A percentile compares a stretch with the other conserved stretches of the same genome.
Conservation (phyloP, 139 green algal genomes). For the Mesostigma viride region DNA sequence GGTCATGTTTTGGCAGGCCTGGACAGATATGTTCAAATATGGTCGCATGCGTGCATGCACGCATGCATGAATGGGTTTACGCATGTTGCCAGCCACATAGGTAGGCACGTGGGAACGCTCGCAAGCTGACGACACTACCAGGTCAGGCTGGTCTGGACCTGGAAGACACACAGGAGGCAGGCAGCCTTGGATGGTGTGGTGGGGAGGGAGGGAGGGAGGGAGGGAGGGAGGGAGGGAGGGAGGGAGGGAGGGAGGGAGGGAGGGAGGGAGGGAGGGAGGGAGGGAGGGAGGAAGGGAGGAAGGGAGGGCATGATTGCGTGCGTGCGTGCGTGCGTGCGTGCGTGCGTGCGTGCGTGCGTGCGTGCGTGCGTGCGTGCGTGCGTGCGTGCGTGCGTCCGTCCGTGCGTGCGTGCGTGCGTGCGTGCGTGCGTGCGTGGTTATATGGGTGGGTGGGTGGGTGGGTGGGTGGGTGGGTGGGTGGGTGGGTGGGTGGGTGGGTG, state of each 20-base stretch:
- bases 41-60: not conserved
- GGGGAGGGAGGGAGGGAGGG: not conserved
- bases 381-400: slow-evolving; percentile 6
- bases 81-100: too few species aligned
- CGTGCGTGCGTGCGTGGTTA: slow-evolving; percentile 10
- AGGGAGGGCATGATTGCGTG: too few species aligned
- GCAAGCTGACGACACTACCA: too few species aligned
- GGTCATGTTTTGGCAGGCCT: too few species aligned
- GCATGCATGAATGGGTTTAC: too few species aligned
- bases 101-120: too few species aligned
- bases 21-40: too few species aligned
- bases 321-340: not conserved
- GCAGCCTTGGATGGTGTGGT: too few species aligned
- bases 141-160: too few species aligned
- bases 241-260: not conserved
- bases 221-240: not conserved
- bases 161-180: too few species aligned
- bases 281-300: too few species aligned
- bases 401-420: slow-evolving; percentile 9
- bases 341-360: not conserved
- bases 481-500: not conserved
- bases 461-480: not conserved
- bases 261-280: not conserved
- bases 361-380: not conserved
- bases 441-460: not conserved